Percentiles rank a stretch among this genome's conserved stretches.
Conservation (phyloP, 805 yeast genomes). For the Ogataea pini region DNA sequence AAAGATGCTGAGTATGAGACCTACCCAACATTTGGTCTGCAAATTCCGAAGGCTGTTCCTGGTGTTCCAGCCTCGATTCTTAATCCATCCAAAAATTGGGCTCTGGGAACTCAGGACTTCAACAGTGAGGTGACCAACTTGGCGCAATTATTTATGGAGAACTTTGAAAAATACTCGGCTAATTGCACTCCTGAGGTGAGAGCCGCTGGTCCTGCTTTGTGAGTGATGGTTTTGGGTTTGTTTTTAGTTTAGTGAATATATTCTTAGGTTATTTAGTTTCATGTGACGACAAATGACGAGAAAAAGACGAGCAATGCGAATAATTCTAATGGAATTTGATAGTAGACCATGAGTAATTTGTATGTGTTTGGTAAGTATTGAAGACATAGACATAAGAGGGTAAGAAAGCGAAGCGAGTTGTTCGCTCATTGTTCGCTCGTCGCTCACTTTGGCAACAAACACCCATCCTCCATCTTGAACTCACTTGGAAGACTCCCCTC, state of each 20-base stretch:
- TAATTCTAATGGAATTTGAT: no score
- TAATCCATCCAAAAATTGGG: slow-evolving; percentile 86
- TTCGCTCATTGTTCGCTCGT: no score
- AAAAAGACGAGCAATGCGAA: no score
- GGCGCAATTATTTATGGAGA: slow-evolving; percentile 78
- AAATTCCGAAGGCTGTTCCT: slow-evolving; percentile 78
- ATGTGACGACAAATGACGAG: not conserved
- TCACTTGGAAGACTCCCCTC: slow-evolving; percentile 15
- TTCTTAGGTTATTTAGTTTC: no score
- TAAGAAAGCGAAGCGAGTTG: no score
- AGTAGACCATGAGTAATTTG: no score
- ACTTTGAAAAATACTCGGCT: slow-evolving; percentile 80
- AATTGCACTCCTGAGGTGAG: slow-evolving; percentile 83
- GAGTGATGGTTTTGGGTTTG: slow-evolving; percentile 14
- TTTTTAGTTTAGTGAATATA: not conserved
- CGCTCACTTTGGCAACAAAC: slow-evolving; percentile 14
- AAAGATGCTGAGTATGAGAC: slow-evolving; percentile 77
- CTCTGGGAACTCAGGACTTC: slow-evolving; percentile 55
- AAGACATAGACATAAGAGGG: no score
- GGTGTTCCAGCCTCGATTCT: slow-evolving; percentile 82
- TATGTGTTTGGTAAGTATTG: no score
- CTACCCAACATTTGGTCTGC: slow-evolving; percentile 83
- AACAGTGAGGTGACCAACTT: slow-evolving; percentile 58
- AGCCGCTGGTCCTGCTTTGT: slow-evolving; percentile 85
- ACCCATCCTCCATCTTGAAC: slow-evolving; percentile 18